Percentiles rank a stretch among this genome's conserved stretches.
Evolutionary conservation across 805 yeast genomes (phyloP).

Genomic region (Metschnikowia shivogae): DNA sequence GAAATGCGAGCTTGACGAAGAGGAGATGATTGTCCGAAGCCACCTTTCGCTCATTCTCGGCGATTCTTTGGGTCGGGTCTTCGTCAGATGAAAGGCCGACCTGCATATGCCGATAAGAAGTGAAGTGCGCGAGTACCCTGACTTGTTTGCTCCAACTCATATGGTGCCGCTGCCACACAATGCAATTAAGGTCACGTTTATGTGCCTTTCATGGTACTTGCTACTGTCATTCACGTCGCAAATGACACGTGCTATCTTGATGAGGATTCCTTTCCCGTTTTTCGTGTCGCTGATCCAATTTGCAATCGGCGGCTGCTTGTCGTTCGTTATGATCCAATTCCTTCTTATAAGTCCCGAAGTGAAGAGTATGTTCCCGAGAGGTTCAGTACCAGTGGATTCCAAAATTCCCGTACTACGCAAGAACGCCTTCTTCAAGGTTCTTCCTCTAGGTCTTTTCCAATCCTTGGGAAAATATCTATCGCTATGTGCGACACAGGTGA

Average conservation of each 20-base stretch:
- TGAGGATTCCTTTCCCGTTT: conserved; percentile 55
- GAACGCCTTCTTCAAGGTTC: conserved; percentile 40
- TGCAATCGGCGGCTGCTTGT: conserved; percentile 44
- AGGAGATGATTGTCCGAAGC: conserved; percentile 36
- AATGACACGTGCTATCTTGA: conserved; percentile 52
- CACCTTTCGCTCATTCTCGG: conserved; percentile 47
- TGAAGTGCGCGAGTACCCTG: background rate
- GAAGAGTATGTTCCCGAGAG: conserved; percentile 44
- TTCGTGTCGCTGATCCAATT: conserved; percentile 66
- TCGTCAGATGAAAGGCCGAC: conserved; percentile 11
- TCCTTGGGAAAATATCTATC: conserved; percentile 61
- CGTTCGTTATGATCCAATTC: conserved; percentile 35
- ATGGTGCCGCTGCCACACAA: conserved; percentile 1
- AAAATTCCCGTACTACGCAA: conserved; percentile 20
- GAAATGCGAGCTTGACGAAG: conserved; percentile 26
- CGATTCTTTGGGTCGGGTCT: conserved; percentile 49
- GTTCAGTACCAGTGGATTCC: conserved; percentile 46
- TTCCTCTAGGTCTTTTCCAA: conserved; percentile 66
- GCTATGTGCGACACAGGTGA: conserved; percentile 59
- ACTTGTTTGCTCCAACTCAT: background rate
- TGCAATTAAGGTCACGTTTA: conserved; percentile 28
- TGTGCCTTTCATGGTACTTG: conserved; percentile 58
- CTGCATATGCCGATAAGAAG: conserved; percentile 2
- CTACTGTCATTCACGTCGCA: conserved; percentile 64
- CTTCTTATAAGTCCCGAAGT: conserved; percentile 21